phyloP scores from a whole-genome alignment of 495 filamentous ascomycete species.

The Massariosphaeria phaeospora region DNA sequence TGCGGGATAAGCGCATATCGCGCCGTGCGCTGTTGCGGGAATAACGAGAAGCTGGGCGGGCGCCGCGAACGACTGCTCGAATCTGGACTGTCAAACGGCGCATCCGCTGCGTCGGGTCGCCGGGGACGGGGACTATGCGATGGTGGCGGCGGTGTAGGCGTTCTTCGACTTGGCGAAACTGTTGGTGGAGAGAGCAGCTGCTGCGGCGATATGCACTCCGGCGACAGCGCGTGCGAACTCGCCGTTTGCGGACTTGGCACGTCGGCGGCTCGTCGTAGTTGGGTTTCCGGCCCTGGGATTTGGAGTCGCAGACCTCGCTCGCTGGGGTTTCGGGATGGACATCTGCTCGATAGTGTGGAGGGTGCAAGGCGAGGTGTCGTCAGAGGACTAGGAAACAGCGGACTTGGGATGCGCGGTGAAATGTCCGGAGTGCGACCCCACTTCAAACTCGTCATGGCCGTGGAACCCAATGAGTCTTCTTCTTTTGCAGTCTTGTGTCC shows the following conservation, averaged over 20 bases:
- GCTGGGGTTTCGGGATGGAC: slow-evolving; percentile 5
- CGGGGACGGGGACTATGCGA: slow-evolving; percentile 11
- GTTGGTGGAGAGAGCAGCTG: slow-evolving; percentile 15
- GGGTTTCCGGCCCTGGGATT: slow-evolving; percentile 7
- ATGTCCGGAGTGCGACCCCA: slow-evolving; percentile 11
- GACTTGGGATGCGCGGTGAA: slow-evolving; percentile 16
- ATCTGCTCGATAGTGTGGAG: slow-evolving; percentile 1
- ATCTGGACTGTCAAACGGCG: background rate
- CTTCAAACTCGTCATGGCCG: background rate
- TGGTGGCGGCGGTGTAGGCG: background rate
- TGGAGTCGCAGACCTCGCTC: slow-evolving; percentile 12
- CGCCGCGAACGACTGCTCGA: background rate
- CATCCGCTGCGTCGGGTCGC: too few species aligned
- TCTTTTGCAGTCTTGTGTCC: background rate
- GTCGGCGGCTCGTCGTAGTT: background rate
- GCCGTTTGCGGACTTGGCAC: slow-evolving; percentile 22
- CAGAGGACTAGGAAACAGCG: slow-evolving; percentile 14
- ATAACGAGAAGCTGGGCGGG: background rate
- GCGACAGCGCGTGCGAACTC: slow-evolving; percentile 18
- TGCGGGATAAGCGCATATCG: background rate
- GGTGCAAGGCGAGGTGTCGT: slow-evolving; percentile 13
- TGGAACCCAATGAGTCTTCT: slow-evolving; percentile 7
- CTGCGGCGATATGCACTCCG: slow-evolving; percentile 19
- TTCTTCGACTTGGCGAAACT: background rate
- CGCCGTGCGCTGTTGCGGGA: background rate